These are phyloP conservation scores for Globisporangium heterothallicum DNA, from an alignment of 352 stramenopile species.

Conservation along the genomic window DNA sequence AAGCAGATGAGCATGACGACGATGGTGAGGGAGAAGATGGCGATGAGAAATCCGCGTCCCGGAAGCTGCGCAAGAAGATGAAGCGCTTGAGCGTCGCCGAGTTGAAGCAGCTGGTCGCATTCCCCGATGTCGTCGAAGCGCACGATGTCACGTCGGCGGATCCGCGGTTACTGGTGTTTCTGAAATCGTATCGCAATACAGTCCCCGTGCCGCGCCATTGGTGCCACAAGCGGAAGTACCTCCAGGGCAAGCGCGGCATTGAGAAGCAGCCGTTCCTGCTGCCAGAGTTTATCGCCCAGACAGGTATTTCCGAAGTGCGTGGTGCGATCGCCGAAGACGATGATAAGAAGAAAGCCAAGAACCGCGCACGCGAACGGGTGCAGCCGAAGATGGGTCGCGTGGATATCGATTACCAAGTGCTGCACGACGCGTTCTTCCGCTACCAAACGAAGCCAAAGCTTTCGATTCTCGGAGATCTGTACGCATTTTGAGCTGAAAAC, in stretches of 20 bases:
- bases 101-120: slow-evolving; percentile 93
- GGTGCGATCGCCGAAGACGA: slow-evolving; percentile 78
- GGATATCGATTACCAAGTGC: slow-evolving; percentile 97
- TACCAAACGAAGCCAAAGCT: slow-evolving; percentile 97
- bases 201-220: slow-evolving; percentile 96
- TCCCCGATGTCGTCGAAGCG: slow-evolving; percentile 93
- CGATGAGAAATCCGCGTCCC: slow-evolving; percentile 66
- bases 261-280: slow-evolving; percentile 95
- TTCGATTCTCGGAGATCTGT: slow-evolving; percentile 78
- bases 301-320: slow-evolving; percentile 84
- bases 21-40: not conserved
- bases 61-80: slow-evolving; percentile 92
- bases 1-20: slow-evolving; percentile 1
- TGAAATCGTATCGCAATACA: slow-evolving; percentile 95
- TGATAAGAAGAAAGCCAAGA: slow-evolving; percentile 89
- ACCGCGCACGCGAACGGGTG: slow-evolving; percentile 90
- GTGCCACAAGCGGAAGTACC: slow-evolving; percentile 98
- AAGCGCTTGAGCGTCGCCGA: slow-evolving; percentile 92
- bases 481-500: too few relatives aligned
- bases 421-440: slow-evolving; percentile 99
- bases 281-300: slow-evolving; percentile 98
- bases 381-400: slow-evolving; percentile 95
- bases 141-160: slow-evolving; percentile 96
- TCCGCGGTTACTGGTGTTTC: slow-evolving; percentile 92
- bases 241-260: slow-evolving; percentile 95